Base-by-base conservation (phyloP, 306 rosid species). In the Rosa multiflora region DNA sequence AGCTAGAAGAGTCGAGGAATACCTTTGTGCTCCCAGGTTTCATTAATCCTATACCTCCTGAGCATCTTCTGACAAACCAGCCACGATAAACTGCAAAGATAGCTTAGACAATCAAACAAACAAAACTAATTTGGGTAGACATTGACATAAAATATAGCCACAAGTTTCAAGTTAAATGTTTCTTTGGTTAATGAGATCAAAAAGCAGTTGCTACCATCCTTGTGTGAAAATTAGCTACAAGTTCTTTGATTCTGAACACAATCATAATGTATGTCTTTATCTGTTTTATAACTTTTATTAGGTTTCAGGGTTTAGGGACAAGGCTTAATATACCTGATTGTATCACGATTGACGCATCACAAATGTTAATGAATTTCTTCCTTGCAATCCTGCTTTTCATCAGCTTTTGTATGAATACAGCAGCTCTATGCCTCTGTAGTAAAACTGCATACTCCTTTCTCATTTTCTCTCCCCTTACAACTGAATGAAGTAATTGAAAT, bases 11-110 rank as follows among this genome's bases (percentile, higher is more conserved):
- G 74, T 63, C 4, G 23, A 74, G 51, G 74, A 11, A 56, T 90
- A 96, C 99, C 98, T 89, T 86, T 61, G 59, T 48, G 82, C 88
- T 89, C 44, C 82, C 84, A 7, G 88, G 75, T 79, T 86, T 88
- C 87, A 84, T 52, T 44, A 87, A 82, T 72, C 97, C 94, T 77
- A 96, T 82, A 80, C 90, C 90, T 74, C 94, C 94, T 55, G 98
- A 96, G 91, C 88, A 93, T 89, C 89, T 86, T 82, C 98, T 84
- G 83, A 93, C 97, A 83, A 91, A 66, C 96, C 92, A 96, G 67
- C 99, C 98, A 81, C 98, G 98, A 69, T 90, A 87, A 82, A 88
- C 99, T 96, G 91, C 82, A 79, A 81, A 29, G 70, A 29, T 46
- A 73, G 70, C 64, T 49, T 23, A 77, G 73, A 79, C 70, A 58